Conservation (phyloP, 306 rosid genomes). For the Begonia peltatifolia region DNA sequence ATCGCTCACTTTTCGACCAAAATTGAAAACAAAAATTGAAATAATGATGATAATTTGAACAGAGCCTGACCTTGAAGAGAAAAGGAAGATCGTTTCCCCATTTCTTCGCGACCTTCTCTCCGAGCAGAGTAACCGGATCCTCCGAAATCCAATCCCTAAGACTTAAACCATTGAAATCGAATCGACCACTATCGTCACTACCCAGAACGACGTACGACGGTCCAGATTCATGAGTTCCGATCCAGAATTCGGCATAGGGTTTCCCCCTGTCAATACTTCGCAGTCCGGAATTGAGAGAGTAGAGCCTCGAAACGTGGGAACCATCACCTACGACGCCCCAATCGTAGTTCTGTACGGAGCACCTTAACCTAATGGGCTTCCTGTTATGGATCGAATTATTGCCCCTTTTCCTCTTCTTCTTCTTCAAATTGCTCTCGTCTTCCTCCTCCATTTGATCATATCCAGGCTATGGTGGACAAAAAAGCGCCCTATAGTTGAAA, state of each 20-base stretch:
- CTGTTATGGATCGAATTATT: background rate
- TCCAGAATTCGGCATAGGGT: slow-evolving; percentile 30
- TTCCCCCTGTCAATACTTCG: slow-evolving; percentile 11
- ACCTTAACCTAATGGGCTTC: slow-evolving; percentile 10
- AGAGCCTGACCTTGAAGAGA: slow-evolving; percentile 18
- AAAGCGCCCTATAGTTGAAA: background rate
- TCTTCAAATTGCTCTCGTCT: slow-evolving; percentile 8
- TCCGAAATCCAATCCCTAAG: slow-evolving; percentile 23
- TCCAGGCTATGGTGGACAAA: slow-evolving; percentile 1
- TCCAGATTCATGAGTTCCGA: slow-evolving; percentile 30
- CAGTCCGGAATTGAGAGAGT: slow-evolving; percentile 22
- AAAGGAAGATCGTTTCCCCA: slow-evolving; percentile 33
- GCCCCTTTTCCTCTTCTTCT: slow-evolving; percentile 14
- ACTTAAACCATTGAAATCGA: slow-evolving; percentile 12
- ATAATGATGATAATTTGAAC: background rate
- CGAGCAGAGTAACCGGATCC: slow-evolving; percentile 17
- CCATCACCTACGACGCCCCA: slow-evolving; percentile 22
- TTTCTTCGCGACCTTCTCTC: slow-evolving; percentile 18
- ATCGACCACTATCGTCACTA: background rate
- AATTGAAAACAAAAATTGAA: no score
- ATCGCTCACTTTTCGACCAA: no score
- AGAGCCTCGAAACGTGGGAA: slow-evolving; percentile 23
- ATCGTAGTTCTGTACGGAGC: slow-evolving; percentile 26
- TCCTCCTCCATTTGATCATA: slow-evolving; percentile 14
- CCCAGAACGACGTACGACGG: slow-evolving; percentile 10